Base-by-base conservation (phyloP, 208 protist species). In the Leishmania braziliensis region DNA sequence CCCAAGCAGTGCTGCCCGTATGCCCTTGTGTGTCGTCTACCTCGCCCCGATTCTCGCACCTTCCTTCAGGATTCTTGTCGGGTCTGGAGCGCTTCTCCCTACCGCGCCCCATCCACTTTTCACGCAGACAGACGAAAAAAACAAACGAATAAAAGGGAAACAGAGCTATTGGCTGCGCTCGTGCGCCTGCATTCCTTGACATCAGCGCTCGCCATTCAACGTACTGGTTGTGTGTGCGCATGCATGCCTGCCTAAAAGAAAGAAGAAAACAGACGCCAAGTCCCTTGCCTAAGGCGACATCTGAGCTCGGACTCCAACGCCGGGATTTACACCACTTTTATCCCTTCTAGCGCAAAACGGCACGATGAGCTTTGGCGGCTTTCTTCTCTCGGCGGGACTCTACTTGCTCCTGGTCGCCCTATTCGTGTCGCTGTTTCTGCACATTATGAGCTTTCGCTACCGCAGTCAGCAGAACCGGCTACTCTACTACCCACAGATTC, bases 401-500 rank as follows among this genome's bases (percentile, higher is more conserved):
- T 84, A 80, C 81, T 14, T 78, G 46, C 29, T 71, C 58, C 68
- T 83, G 10, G 62, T 86, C 50, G 36, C 78, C 20, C 33, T 80
- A 14, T 82, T 83, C 36, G 66, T 86, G 18, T 86, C 83, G 53
- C 33, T 86, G 10, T 70, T 78, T 50, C 50, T 86, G 23, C 58
- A 75, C 53, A 56, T 82, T 51, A 68, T 86, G 39, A 82, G 83
- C 76, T 83, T 77, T 68, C 73, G 78, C 68, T 86, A 82, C 68
- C 83, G 77, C 56, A 79, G 70, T 20, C 75, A 83, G 53, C 83
- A 86, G 78, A 87, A 91, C 74, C 78, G 53, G 16, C 56, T 96
- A 46, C 84, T 98, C 23, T 98, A 98, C 76, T 88, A 89, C 53
- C 95, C 95, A 4, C 63, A 91, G 20, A 81, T 79, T 18, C 95